Percentiles rank a stretch among this genome's conserved stretches.
These are phyloP conservation scores for Dryas integrifolia DNA, from an alignment of 331 rosid genomes.

Conservation along the genomic window DNA sequence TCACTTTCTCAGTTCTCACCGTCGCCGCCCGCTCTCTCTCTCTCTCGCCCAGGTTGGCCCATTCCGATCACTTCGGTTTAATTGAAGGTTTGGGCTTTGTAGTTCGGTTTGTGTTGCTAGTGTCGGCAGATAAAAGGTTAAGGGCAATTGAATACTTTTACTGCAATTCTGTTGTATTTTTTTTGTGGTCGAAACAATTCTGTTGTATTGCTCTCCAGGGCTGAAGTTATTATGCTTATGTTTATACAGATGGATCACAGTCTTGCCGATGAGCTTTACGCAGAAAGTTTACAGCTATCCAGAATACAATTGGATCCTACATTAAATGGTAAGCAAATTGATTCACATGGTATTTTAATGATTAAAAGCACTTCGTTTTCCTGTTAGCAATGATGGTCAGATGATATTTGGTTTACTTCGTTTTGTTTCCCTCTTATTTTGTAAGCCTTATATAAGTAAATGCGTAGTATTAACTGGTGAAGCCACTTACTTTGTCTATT, in stretches of 20 bases:
- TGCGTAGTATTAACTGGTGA: neutral
- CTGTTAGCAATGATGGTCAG: neutral
- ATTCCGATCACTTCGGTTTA: too few relatives aligned
- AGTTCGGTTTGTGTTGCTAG: too few relatives aligned
- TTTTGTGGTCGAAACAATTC: too few relatives aligned
- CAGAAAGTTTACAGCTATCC: constrained; percentile 36
- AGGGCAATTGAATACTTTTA: too few relatives aligned
- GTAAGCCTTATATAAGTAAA: neutral
- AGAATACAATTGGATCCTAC: constrained; percentile 23
- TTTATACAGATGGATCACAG: constrained; percentile 36
- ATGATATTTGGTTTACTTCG: neutral
- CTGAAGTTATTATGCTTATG: neutral
- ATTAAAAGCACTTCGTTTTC: neutral
- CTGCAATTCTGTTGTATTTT: too few relatives aligned
- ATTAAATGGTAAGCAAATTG: constrained; percentile 7
- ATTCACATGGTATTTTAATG: constrained; percentile 25
- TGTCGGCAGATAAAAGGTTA: too few relatives aligned
- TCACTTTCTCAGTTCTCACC: too few relatives aligned
- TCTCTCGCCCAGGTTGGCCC: too few relatives aligned
- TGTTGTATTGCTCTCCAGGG: too few relatives aligned
- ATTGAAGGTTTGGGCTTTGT: too few relatives aligned
- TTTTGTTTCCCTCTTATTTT: neutral
- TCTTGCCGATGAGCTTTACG: constrained; percentile 46
- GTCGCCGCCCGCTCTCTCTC: too few relatives aligned
- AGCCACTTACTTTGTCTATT: neutral